Conservation (phyloP, 2,329 filamentous ascomycete genomes). For the Fusarium hainanense region DNA sequence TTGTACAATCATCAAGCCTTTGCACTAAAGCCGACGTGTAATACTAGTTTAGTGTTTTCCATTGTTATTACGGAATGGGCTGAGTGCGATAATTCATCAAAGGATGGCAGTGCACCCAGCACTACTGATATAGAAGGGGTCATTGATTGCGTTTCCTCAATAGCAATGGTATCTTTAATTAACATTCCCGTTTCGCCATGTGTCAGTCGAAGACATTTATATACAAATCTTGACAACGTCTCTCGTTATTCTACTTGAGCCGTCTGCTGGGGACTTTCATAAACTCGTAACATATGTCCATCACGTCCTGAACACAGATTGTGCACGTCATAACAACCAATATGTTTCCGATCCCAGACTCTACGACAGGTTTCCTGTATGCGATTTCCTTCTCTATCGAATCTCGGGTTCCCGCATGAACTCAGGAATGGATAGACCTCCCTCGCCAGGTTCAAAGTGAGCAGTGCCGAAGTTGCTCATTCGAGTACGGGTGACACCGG, state of each 20-base stretch:
- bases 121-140: slow-evolving; percentile 5
- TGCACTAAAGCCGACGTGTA: slow-evolving; percentile 21
- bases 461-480: slow-evolving; percentile 47
- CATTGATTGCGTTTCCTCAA: slow-evolving; percentile 7
- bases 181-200: neutral
- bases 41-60: slow-evolving; percentile 17
- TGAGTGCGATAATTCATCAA: neutral
- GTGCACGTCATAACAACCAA: slow-evolving; percentile 14
- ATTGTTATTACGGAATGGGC: slow-evolving; percentile 2
- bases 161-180: neutral
- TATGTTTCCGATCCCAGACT: slow-evolving; percentile 25
- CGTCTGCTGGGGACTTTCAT: slow-evolving; percentile 10
- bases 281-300: neutral
- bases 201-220: neutral
- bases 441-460: slow-evolving; percentile 50
- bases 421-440: slow-evolving; percentile 53
- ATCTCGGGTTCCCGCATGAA: slow-evolving; percentile 59
- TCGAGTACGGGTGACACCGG: slow-evolving; percentile 26
- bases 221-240: slow-evolving; percentile 19
- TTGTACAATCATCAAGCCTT: slow-evolving; percentile 16
- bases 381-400: slow-evolving; percentile 43
- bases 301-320: slow-evolving; percentile 1
- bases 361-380: neutral
- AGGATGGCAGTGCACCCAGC: neutral
- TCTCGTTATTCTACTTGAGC: slow-evolving; percentile 27